Conservation (phyloP, 1,284 basidiomycete genomes). For the Chalciporus piperatoides region DNA sequence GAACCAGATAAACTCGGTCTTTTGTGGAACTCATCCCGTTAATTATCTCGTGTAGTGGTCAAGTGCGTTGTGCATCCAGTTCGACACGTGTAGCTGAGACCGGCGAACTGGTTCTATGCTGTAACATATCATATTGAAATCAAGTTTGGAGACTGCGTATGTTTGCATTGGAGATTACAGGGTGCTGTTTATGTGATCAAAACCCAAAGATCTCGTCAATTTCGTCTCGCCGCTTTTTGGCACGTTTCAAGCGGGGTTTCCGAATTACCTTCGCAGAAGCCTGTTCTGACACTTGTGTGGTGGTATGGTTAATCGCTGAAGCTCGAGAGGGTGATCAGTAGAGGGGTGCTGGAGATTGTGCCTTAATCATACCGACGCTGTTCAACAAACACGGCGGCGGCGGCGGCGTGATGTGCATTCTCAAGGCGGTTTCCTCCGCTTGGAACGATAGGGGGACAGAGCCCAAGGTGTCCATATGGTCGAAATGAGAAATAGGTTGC, state of each 20-base stretch:
- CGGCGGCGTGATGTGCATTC: slow-evolving; percentile 1
- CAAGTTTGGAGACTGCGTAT: no score
- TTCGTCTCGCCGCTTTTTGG: slow-evolving; percentile 28
- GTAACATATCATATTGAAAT: no score
- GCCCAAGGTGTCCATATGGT: background rate
- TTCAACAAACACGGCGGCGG: background rate
- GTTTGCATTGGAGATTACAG: background rate
- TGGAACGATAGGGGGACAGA: background rate
- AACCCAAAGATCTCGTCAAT: slow-evolving; percentile 34
- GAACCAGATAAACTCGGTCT: no score
- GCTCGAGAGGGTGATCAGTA: slow-evolving; percentile 7
- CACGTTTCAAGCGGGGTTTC: slow-evolving; percentile 22
- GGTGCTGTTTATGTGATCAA: slow-evolving; percentile 4
- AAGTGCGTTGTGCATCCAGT: no score
- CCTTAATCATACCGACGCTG: slow-evolving; percentile 7
- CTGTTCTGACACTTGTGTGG: background rate
- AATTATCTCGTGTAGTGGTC: no score
- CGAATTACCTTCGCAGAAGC: background rate
- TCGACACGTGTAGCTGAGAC: no score
- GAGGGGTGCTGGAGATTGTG: background rate
- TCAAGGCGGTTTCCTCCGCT: background rate
- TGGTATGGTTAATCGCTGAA: slow-evolving; percentile 5
- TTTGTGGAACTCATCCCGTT: no score
- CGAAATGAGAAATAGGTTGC: slow-evolving; percentile 8
- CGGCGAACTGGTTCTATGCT: no score